phyloP scores from a whole-genome alignment of 371 early-diverging fungal species.

The Pancytospora philotis region DNA sequence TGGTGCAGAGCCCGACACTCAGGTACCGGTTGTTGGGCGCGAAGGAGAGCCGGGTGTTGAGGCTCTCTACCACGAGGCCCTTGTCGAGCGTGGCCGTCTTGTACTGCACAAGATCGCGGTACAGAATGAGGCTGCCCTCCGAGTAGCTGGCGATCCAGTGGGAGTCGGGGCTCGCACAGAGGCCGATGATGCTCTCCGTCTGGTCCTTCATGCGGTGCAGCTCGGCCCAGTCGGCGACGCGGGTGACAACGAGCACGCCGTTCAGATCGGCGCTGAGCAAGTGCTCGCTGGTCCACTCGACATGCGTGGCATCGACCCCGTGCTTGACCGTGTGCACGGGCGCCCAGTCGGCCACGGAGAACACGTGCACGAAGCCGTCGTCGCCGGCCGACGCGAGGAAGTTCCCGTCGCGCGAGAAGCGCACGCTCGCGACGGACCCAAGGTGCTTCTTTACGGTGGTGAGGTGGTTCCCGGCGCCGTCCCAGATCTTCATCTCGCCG shows the following conservation, averaged over 20 bases:
- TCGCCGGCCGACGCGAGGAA: conserved; percentile 51
- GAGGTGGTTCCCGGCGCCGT: background rate
- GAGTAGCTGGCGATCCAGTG: conserved; percentile 46
- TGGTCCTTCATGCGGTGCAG: conserved; percentile 34
- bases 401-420: conserved; percentile 42
- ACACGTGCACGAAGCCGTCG: conserved; percentile 51
- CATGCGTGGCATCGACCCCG: conserved; percentile 44
- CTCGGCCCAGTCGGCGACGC: conserved; percentile 10
- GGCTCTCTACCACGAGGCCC: conserved; percentile 51
- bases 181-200: conserved; percentile 47
- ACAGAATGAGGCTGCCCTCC: conserved; percentile 49
- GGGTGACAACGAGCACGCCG: conserved; percentile 49
- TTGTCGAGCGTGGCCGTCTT: conserved; percentile 31
- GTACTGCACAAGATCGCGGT: conserved; percentile 26
- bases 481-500: conserved; percentile 49
- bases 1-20: conserved; percentile 52
- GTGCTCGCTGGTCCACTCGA: conserved; percentile 41
- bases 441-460: conserved; percentile 46
- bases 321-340: conserved; percentile 31
- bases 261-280: conserved; percentile 53
- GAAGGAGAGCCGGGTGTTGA: conserved; percentile 54
- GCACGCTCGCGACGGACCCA: conserved; percentile 52
- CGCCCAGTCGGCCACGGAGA: conserved; percentile 19
- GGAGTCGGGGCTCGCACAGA: conserved; percentile 29
- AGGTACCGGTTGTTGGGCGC: conserved; percentile 53